phyloP scores from a whole-genome alignment of 768 basidiomycete genomes.

The Collybia sp. region DNA sequence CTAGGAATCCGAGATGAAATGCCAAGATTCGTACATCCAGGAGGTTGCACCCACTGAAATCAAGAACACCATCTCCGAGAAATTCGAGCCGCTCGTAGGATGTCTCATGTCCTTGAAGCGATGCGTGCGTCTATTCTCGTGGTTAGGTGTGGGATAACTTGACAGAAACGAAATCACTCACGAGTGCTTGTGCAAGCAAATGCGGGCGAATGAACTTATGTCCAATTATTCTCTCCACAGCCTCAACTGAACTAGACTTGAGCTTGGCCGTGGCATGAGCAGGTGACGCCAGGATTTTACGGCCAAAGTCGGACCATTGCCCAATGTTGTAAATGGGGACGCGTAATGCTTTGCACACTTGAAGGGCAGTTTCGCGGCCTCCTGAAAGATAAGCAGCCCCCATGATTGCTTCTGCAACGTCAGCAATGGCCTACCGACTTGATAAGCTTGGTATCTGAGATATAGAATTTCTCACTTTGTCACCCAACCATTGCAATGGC shows the following conservation, averaged over 20 bases:
- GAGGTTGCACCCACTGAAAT: conserved; percentile 55
- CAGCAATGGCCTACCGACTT: conserved; percentile 61
- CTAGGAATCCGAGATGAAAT: conserved; percentile 29
- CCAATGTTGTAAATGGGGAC: conserved; percentile 61
- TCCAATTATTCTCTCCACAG: conserved; percentile 62
- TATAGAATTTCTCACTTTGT: conserved; percentile 53
- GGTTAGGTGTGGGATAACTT: background rate
- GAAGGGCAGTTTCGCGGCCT: conserved; percentile 62
- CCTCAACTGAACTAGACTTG: conserved; percentile 41
- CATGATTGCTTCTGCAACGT: conserved; percentile 81
- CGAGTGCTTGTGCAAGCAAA: conserved; percentile 70
- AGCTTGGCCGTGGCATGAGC: conserved; percentile 40
- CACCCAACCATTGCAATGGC: conserved; percentile 53
- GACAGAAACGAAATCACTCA: conserved; percentile 24
- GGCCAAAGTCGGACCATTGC: conserved; percentile 69
- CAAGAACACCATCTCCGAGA: conserved; percentile 81
- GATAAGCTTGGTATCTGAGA: background rate
- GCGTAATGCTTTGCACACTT: conserved; percentile 57
- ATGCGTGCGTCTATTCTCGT: conserved; percentile 60
- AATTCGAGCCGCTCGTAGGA: conserved; percentile 80
- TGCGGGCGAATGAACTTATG: conserved; percentile 57
- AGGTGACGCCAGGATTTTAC: conserved; percentile 39
- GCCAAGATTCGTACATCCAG: conserved; percentile 2
- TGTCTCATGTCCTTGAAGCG: conserved; percentile 49
- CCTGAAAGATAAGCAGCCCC: conserved; percentile 78